A percentile compares a stretch with the other conserved stretches of the same genome.
phyloP scores from a whole-genome alignment of 345 rosid species.

The Hirschfeldia incana region DNA sequence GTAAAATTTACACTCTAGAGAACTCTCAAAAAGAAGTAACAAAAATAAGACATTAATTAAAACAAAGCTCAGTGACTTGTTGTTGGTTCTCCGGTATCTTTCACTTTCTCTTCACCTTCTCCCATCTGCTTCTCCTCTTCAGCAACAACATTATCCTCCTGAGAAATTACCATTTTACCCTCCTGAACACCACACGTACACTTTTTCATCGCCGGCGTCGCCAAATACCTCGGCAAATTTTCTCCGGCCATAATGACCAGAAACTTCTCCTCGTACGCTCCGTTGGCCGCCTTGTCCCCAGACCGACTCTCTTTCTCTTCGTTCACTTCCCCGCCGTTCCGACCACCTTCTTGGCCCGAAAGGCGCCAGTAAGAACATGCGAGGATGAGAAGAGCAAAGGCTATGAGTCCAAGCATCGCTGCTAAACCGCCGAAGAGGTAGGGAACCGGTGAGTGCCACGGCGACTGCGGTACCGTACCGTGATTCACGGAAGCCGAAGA shows the following conservation, averaged over 20 bases:
- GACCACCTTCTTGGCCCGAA: conserved; percentile 35
- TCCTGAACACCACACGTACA: conserved; percentile 42
- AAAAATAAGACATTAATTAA: not conserved
- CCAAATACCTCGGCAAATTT: conserved; percentile 60
- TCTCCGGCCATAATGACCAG: conserved; percentile 77
- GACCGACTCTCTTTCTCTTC: conserved; percentile 46
- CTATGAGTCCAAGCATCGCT: conserved; percentile 79
- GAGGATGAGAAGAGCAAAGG: conserved; percentile 68
- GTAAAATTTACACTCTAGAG: conserved; percentile 48
- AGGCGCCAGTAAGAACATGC: conserved; percentile 72
- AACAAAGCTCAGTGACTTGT: conserved; percentile 34
- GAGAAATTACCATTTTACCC: conserved; percentile 19
- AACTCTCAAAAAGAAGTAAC: conserved; percentile 1
- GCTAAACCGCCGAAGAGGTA: conserved; percentile 77
- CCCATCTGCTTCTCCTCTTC: conserved; percentile 30
- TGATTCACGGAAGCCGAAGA: conserved; percentile 17
- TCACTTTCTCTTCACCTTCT: conserved; percentile 43
- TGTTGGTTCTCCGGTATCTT: conserved; percentile 35
- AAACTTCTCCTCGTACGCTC: conserved; percentile 59
- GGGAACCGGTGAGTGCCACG: conserved; percentile 85
- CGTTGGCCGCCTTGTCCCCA: conserved; percentile 29
- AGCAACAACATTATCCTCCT: conserved; percentile 23
- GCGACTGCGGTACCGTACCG: conserved; percentile 42
- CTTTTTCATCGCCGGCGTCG: conserved; percentile 57
- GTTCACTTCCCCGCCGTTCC: conserved; percentile 40